These are phyloP conservation scores for Musa schizocarpa DNA, from an alignment of 176 grass and related monocot species.

Conservation along the genomic window DNA sequence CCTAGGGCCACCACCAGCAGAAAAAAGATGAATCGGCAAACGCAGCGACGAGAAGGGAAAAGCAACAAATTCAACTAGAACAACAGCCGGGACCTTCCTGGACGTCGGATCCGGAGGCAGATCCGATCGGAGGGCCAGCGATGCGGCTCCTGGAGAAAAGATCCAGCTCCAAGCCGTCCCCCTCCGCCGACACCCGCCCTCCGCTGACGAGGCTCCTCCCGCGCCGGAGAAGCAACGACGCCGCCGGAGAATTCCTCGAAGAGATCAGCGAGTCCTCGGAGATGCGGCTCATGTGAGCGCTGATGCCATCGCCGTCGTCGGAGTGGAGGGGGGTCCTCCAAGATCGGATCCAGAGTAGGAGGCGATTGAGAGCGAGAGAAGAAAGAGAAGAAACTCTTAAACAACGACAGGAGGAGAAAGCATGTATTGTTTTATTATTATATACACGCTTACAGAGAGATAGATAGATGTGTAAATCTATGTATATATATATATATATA, in stretches of 20 bases:
- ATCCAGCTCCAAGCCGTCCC: too few species aligned
- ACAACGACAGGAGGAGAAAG: not conserved
- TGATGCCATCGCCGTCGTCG: not conserved
- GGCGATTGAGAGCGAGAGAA: not conserved
- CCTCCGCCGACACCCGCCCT: too few species aligned
- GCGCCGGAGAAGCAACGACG: conserved; percentile 8
- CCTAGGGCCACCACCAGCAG: not conserved
- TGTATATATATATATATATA: too few species aligned
- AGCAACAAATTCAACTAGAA: not conserved
- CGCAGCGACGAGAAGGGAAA: too few species aligned
- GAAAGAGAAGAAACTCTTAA: not conserved
- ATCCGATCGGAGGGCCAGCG: not conserved
- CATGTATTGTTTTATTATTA: too few species aligned
- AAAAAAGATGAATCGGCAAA: not conserved
- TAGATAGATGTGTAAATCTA: too few species aligned
- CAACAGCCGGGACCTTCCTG: not conserved
- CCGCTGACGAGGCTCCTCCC: not conserved
- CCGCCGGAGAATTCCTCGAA: not conserved
- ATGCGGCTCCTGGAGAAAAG: too few species aligned
- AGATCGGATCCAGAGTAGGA: conserved; percentile 7
- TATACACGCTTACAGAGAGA: too few species aligned
- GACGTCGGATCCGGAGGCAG: not conserved
- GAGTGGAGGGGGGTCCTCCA: not conserved
- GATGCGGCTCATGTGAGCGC: not conserved
- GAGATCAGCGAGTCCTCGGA: not conserved